Evolutionary conservation across 129 eudicot genomes (phyloP).

Genomic region (Centaurea solstitialis): DNA sequence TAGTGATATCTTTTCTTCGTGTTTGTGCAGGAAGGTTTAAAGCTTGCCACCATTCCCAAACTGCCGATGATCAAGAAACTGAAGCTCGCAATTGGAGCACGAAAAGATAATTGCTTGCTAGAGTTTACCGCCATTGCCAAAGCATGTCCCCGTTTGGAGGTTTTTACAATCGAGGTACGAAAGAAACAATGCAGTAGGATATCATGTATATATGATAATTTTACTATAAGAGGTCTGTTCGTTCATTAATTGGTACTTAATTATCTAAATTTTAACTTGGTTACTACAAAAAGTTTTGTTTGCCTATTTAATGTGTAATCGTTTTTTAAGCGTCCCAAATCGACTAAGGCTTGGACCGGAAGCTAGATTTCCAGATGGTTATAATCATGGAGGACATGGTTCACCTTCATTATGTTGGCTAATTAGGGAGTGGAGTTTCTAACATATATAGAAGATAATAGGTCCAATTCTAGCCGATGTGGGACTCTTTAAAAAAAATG

Average conservation of each 20-base stretch:
- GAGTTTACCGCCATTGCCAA: conserved; percentile 21
- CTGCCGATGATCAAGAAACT: conserved; percentile 42
- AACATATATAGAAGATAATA: too few relatives aligned
- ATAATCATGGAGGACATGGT: too few relatives aligned
- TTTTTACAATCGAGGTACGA: conserved; percentile 43
- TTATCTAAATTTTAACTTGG: background rate
- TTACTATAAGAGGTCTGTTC: background rate
- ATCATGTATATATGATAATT: background rate
- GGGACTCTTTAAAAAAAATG: too few relatives aligned
- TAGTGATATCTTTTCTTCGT: background rate
- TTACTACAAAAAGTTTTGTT: too few relatives aligned
- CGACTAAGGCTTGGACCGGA: too few relatives aligned
- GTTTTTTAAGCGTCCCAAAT: too few relatives aligned
- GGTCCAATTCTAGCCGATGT: too few relatives aligned
- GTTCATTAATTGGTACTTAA: background rate
- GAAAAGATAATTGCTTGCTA: conserved; percentile 37
- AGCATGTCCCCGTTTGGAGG: conserved; percentile 43
- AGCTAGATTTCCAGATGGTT: too few relatives aligned
- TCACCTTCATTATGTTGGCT: too few relatives aligned
- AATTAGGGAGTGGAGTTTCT: too few relatives aligned
- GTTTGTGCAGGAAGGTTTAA: conserved; percentile 21
- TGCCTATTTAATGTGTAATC: too few relatives aligned
- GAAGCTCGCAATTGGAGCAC: conserved; percentile 35
- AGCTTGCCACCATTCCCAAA: conserved; percentile 23
- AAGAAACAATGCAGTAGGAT: background rate